phyloP scores from a whole-genome alignment of 768 basidiomycete genomes.

The Tricholoma terreum region DNA sequence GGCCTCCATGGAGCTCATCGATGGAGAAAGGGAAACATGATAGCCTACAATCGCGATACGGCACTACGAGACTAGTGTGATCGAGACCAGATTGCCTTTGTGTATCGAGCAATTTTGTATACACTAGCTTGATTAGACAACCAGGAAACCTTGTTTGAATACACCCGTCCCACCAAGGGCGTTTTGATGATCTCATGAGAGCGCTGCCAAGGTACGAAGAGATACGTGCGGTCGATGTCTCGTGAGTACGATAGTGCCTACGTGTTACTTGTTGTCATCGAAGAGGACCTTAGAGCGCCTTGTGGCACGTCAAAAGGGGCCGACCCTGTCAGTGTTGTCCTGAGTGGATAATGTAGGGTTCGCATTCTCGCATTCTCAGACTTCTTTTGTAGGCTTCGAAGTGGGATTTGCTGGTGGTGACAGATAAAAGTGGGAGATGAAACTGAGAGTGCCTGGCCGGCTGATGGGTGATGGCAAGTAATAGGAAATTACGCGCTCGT shows the following conservation, averaged over 20 bases:
- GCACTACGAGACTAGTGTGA: no score
- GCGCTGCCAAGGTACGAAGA: constrained; percentile 12
- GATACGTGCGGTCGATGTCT: no score
- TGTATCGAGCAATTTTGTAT: neutral
- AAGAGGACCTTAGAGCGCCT: constrained; percentile 11
- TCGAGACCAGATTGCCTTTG: neutral
- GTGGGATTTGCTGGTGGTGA: constrained; percentile 17
- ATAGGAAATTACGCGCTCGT: constrained; percentile 7
- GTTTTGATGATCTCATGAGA: constrained; percentile 16
- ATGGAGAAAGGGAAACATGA: neutral
- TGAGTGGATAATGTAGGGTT: no score
- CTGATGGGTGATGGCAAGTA: constrained; percentile 15
- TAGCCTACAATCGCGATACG: neutral
- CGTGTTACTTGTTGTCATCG: constrained; percentile 27
- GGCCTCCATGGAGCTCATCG: neutral
- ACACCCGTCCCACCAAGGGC: constrained; percentile 1
- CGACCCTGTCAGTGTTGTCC: constrained; percentile 14
- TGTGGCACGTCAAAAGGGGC: constrained; percentile 21
- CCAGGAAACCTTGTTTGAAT: neutral
- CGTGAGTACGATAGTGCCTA: constrained; percentile 12
- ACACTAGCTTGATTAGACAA: neutral
- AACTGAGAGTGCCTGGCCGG: constrained; percentile 8
- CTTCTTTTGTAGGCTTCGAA: constrained; percentile 13
- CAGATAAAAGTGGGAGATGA: constrained; percentile 13
- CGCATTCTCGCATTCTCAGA: no score